Conservation (phyloP, 441 rosid genomes). For the Jatropha multifida region DNA sequence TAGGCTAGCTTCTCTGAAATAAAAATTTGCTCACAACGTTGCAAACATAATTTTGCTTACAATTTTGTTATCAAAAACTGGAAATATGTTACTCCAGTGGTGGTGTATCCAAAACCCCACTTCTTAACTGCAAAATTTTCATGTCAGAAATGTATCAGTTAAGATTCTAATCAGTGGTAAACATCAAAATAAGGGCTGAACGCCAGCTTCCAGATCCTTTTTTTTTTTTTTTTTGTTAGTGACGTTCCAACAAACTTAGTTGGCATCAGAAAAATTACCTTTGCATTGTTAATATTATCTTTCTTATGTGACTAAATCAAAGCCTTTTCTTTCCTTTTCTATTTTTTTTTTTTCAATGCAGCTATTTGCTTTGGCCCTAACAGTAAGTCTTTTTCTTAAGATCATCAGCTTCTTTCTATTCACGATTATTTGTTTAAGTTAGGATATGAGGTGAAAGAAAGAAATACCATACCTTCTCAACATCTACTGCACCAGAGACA, state of each 20-base stretch:
- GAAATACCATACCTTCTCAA: slow-evolving; percentile 38
- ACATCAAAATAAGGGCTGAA: not conserved
- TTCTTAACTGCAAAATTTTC: slow-evolving; percentile 38
- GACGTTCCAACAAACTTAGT: not conserved
- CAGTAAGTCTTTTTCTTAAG: not conserved
- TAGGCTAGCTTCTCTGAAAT: not conserved
- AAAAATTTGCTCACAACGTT: no score
- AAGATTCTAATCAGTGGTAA: slow-evolving; percentile 7
- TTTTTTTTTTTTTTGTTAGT: not conserved
- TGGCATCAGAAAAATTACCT: not conserved
- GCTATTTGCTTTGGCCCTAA: not conserved
- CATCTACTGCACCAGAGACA: slow-evolving; percentile 33
- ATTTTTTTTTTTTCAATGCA: not conserved
- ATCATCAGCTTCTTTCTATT: not conserved
- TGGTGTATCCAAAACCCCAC: slow-evolving; percentile 18
- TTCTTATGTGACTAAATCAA: not conserved
- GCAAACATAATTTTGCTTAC: no score
- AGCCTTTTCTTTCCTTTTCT: not conserved
- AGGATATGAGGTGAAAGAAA: not conserved
- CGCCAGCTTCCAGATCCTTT: not conserved
- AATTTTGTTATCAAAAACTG: not conserved
- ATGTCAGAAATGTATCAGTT: not conserved
- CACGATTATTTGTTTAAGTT: no score
- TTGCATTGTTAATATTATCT: not conserved
- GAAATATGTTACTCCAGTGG: not conserved